These are phyloP conservation scores for Carnegiea gigantea DNA, from an alignment of 179 eudicot species.

Conservation along the genomic window DNA sequence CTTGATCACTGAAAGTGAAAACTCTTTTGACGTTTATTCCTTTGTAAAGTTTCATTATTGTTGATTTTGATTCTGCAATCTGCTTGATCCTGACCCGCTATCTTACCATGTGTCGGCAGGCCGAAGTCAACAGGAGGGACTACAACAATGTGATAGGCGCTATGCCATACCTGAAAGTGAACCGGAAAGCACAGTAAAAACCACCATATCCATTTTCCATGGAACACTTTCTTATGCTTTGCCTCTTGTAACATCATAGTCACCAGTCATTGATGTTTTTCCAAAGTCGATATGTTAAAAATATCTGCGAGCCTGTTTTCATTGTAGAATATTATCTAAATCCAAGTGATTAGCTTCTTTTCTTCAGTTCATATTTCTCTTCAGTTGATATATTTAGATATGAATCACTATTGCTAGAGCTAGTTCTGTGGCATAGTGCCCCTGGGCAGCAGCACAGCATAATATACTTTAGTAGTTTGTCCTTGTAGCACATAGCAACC, in stretches of 20 bases:
- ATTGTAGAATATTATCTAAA: slow-evolving; percentile 7
- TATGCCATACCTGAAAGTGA: slow-evolving; percentile 90
- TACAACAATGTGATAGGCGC: slow-evolving; percentile 87
- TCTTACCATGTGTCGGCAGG: slow-evolving; percentile 14
- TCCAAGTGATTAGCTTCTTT: not conserved
- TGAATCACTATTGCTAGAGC: too few species aligned
- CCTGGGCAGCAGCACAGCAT: too few species aligned
- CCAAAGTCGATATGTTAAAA: slow-evolving; percentile 1
- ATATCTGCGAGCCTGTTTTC: slow-evolving; percentile 7
- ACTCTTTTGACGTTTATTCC: not conserved
- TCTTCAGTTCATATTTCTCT: not conserved
- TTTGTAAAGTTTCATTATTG: not conserved
- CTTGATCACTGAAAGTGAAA: not conserved
- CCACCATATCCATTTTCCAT: not conserved
- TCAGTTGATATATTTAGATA: not conserved
- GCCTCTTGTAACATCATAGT: slow-evolving; percentile 21
- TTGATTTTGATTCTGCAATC: not conserved
- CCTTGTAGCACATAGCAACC: too few species aligned
- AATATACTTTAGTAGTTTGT: too few species aligned
- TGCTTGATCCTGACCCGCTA: slow-evolving; percentile 7
- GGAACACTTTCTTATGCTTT: not conserved
- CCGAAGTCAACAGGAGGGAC: slow-evolving; percentile 84
- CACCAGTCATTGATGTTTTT: not conserved
- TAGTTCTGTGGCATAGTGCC: too few species aligned
- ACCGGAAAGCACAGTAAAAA: slow-evolving; percentile 48